Evolutionary conservation across 2,329 filamentous ascomycete species (phyloP).

Genomic region (Hypoxylon sp.): DNA sequence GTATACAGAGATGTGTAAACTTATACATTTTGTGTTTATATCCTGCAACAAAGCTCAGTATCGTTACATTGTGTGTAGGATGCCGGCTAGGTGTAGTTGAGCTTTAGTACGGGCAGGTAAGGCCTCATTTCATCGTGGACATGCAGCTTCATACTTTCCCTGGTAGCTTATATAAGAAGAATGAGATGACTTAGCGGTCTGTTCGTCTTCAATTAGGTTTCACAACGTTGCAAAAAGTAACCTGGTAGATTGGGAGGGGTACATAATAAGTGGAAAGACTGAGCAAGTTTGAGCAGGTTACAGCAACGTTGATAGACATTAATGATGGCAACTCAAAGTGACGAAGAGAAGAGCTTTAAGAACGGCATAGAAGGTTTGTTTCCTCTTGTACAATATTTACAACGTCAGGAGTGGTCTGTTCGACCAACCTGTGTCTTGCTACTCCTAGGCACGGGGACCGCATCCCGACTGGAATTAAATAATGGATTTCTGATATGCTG

Average conservation of each 20-base stretch:
- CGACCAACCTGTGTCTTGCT: conserved; percentile 19
- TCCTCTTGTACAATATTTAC: conserved; percentile 55
- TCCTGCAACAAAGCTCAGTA: background rate
- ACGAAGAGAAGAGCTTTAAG: conserved; percentile 23
- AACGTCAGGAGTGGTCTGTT: conserved; percentile 32
- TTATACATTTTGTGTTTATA: too few relatives aligned
- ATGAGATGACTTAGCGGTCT: background rate
- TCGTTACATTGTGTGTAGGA: background rate
- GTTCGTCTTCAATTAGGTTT: conserved; percentile 13
- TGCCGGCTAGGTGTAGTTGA: background rate
- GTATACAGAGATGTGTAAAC: background rate
- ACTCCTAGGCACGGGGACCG: conserved; percentile 15
- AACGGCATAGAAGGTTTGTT: conserved; percentile 47
- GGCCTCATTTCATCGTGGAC: background rate
- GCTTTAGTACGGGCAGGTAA: background rate
- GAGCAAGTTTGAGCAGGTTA: conserved; percentile 23
- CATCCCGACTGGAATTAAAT: conserved; percentile 21
- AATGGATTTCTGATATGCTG: conserved; percentile 17
- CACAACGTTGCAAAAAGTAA: conserved; percentile 10
- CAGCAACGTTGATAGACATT: background rate
- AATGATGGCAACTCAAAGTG: conserved; percentile 4
- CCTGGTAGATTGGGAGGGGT: conserved; percentile 7
- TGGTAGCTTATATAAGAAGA: background rate
- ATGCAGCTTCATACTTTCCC: background rate
- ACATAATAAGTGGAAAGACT: conserved; percentile 19